Percentiles rank a stretch among this genome's conserved stretches.
Evolutionary conservation across 2,329 filamentous ascomycete species (phyloP).

Genomic region (Emmonsia crescens): DNA sequence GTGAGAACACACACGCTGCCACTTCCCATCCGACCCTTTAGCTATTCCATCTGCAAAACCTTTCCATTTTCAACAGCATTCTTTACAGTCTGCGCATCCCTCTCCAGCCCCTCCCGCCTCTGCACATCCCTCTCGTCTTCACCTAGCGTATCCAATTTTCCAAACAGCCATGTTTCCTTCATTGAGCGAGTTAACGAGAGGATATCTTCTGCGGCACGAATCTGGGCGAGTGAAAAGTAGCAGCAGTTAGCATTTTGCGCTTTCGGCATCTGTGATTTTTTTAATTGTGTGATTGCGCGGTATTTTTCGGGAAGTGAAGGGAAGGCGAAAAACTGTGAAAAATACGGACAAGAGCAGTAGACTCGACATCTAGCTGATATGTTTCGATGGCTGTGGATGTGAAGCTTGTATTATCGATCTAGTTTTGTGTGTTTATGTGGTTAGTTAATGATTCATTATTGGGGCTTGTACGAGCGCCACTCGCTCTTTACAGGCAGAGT

Average conservation of each 20-base stretch:
- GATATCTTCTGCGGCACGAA: conserved; percentile 52
- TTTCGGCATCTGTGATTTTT: background rate
- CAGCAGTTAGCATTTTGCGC: background rate
- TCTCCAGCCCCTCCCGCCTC: conserved; percentile 36
- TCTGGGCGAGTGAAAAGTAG: conserved; percentile 26
- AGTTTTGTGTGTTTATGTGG: background rate
- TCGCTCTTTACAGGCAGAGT: background rate
- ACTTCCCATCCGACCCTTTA: background rate
- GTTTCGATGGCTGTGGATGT: conserved; percentile 47
- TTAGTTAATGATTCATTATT: background rate
- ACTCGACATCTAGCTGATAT: conserved; percentile 49
- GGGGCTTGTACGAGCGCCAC: background rate
- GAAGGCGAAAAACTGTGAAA: background rate
- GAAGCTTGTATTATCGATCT: conserved; percentile 43
- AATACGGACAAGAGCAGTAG: conserved; percentile 43
- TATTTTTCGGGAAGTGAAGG: background rate
- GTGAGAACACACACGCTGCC: background rate
- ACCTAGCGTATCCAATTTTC: conserved; percentile 49
- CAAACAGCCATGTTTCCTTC: conserved; percentile 59
- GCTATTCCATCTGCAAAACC: conserved; percentile 14
- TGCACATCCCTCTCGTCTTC: conserved; percentile 31
- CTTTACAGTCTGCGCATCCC: conserved; percentile 38
- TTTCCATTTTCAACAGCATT: conserved; percentile 23
- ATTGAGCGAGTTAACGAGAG: conserved; percentile 49
- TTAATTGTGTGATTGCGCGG: background rate